phyloP scores from a whole-genome alignment of 495 filamentous ascomycete genomes.

The Tuber magnatum region DNA sequence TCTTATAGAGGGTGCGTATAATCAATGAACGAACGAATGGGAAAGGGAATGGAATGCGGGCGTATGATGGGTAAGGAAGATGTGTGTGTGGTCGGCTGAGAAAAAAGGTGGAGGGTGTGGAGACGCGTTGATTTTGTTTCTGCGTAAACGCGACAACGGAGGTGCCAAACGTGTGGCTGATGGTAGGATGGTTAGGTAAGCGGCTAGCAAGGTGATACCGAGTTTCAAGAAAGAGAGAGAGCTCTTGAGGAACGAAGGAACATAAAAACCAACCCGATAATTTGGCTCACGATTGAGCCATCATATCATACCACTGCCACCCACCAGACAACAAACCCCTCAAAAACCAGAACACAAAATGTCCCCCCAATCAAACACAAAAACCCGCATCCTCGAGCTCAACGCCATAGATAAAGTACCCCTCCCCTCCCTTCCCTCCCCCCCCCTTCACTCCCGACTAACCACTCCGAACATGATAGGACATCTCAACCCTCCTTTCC shows the following conservation, averaged over 20 bases:
- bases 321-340: neutral
- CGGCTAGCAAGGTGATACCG: neutral
- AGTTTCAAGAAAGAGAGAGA: neutral
- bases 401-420: conserved; percentile 35
- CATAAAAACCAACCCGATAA: neutral
- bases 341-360: conserved; percentile 11
- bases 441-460: neutral
- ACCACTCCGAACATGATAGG: conserved; percentile 13
- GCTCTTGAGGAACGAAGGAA: neutral
- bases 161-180: neutral
- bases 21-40: neutral
- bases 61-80: neutral
- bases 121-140: conserved; percentile 3
- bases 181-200: neutral
- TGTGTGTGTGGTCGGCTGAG: conserved; percentile 1
- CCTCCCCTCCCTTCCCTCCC: neutral
- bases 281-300: neutral
- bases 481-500: conserved; percentile 36
- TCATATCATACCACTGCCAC: neutral
- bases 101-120: conserved; percentile 1
- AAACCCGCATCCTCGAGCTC: conserved; percentile 31
- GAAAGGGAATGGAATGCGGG: neutral
- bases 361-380: conserved; percentile 27
- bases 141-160: neutral
- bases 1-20: neutral